These are phyloP conservation scores for Xerocomus minutiporus DNA, from an alignment of 1,284 basidiomycete species.

Conservation along the genomic window DNA sequence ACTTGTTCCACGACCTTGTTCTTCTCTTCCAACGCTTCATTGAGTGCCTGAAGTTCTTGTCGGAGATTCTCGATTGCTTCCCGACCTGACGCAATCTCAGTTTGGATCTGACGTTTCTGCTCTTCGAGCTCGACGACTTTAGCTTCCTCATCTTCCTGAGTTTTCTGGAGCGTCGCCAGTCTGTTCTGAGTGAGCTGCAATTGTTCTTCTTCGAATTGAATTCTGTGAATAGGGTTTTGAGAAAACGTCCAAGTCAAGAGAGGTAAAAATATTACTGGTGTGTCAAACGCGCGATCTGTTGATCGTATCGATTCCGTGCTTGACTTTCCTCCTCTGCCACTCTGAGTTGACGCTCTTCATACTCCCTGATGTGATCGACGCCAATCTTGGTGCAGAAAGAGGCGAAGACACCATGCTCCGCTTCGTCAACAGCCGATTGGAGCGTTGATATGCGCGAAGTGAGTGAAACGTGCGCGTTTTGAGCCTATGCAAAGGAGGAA, in stretches of 20 bases:
- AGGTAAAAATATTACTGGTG: slow-evolving; percentile 71
- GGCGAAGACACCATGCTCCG: slow-evolving; percentile 79
- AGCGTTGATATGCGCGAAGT: slow-evolving; percentile 56
- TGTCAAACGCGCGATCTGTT: slow-evolving; percentile 81
- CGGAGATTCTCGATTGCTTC: slow-evolving; percentile 55
- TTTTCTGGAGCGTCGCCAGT: slow-evolving; percentile 51
- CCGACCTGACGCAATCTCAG: slow-evolving; percentile 64
- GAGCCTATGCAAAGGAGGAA: slow-evolving; percentile 40
- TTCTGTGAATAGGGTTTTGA: slow-evolving; percentile 39
- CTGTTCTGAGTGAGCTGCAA: slow-evolving; percentile 63
- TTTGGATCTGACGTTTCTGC: slow-evolving; percentile 56
- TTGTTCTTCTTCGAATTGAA: slow-evolving; percentile 76
- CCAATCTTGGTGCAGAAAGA: slow-evolving; percentile 81
- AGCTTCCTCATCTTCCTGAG: slow-evolving; percentile 52
- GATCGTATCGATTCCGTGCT: slow-evolving; percentile 78
- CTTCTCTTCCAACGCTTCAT: slow-evolving; percentile 64
- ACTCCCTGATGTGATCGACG: slow-evolving; percentile 85
- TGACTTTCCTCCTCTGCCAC: slow-evolving; percentile 85
- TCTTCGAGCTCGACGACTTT: slow-evolving; percentile 56
- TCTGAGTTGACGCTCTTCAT: slow-evolving; percentile 89
- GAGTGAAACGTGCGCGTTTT: slow-evolving; percentile 48
- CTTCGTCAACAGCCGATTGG: slow-evolving; percentile 60
- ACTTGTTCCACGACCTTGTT: slow-evolving; percentile 70
- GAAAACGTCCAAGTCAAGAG: slow-evolving; percentile 3
- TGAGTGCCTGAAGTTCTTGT: slow-evolving; percentile 58